Evolutionary conservation across 177 flowering plant genomes (phyloP), one percentile per base, ranked within the genome.

Genomic region (Vitis hybrid): DNA sequence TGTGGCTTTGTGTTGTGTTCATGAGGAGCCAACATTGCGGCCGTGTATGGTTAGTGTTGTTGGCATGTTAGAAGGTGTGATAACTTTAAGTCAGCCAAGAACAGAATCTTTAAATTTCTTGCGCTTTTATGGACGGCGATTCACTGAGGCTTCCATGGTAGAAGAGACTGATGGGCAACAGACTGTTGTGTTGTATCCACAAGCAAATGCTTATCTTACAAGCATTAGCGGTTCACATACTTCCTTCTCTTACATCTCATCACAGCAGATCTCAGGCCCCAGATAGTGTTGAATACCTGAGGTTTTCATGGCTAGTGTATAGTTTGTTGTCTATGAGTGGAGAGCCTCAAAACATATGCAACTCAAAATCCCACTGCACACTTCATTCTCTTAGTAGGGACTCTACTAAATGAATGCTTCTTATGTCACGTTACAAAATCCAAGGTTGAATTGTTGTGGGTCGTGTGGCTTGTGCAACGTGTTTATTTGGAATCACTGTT

Each of bases 1-100:
- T 9, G 78, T 89, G 48, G 98, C 98, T 15, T 78, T 94, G 74
- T 92, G 97, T 63, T 92, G 98, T 75, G 90, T 85, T 54, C 97
- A 94, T 34, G 94, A 94, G 79, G 97, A 92, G n/a, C 98, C 98
- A 57, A 45, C 62, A 19, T 50, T 87, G 18, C 81, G 98, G 75
- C 98, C 97, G 4, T 87, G 52, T 70, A 94, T 94, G 97, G 83
- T 65, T 12, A 82, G 49, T 70, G 92, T 91, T 70, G 94, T 89
- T 57, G 86, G 88, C n/a, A 94, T 94, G 97, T 61, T 94, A 70
- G 97, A 94, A 80, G 97, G 92, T 6, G 79, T 79, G 52, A 75
- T 81, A 17, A 76, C 87, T 19, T 52, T 85, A 65, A 65, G 81
- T 18, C 74, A 74, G 56, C 97, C 98, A 19, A 83, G 84, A 69